phyloP scores from a whole-genome alignment of 257 asterid genomes.

The Solanum megistacrolobum region DNA sequence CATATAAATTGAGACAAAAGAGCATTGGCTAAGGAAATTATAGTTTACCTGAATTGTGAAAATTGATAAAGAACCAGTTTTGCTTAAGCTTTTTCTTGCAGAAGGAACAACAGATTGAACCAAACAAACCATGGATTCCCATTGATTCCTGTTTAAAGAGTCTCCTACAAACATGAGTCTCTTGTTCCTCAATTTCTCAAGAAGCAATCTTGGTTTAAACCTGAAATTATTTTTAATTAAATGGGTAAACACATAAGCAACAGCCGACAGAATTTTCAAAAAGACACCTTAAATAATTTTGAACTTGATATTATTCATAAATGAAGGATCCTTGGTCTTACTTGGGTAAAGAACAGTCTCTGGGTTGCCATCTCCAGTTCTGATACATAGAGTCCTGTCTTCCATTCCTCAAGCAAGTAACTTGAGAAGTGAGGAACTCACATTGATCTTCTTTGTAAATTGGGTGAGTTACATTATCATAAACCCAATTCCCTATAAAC shows the following conservation, averaged over 20 bases:
- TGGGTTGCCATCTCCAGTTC: constrained; percentile 91
- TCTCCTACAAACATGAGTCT: constrained; percentile 87
- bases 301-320: background rate
- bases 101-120: constrained; percentile 49
- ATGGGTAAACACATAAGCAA: background rate
- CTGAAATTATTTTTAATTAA: background rate
- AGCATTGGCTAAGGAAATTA: too few relatives aligned
- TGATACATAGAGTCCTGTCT: constrained; percentile 53
- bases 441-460: constrained; percentile 58
- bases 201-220: background rate
- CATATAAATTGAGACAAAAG: too few relatives aligned
- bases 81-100: constrained; percentile 53
- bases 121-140: constrained; percentile 88
- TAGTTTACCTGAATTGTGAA: constrained; percentile 54
- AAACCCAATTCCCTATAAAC: constrained; percentile 60
- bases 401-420: constrained; percentile 48
- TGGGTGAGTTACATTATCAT: constrained; percentile 46
- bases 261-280: too few relatives aligned
- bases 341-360: constrained; percentile 73
- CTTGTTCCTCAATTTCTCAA: constrained; percentile 49
- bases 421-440: constrained; percentile 45
- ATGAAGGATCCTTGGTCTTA: background rate
- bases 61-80: constrained; percentile 58
- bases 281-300: too few relatives aligned
- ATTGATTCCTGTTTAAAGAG: constrained; percentile 67